phyloP scores from a whole-genome alignment of 352 stramenopile genomes.

The Globisporangium rhizosaccharum region DNA sequence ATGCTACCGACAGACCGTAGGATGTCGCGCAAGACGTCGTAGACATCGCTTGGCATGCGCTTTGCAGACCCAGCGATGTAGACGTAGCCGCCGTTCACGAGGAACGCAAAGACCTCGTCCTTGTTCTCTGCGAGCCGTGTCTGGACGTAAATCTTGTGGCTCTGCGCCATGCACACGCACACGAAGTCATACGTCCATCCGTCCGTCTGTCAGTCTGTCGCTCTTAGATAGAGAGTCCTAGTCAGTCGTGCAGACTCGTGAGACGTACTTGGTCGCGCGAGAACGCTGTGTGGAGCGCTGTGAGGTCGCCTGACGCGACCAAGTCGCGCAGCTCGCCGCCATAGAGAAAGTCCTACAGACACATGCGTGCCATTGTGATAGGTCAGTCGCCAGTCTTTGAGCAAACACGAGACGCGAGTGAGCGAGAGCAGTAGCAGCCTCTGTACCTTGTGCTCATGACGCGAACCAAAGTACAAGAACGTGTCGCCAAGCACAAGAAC shows the following conservation, averaged over 20 bases:
- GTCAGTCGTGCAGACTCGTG: neutral
- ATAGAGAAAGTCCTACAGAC: constrained; percentile 83
- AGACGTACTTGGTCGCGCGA: constrained; percentile 77
- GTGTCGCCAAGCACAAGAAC: constrained; percentile 19
- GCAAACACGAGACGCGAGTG: neutral
- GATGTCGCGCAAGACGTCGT: constrained; percentile 85
- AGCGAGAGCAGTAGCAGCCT: neutral
- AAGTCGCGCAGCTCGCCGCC: constrained; percentile 62
- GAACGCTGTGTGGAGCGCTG: constrained; percentile 82
- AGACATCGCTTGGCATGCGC: constrained; percentile 89
- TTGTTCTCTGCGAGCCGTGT: constrained; percentile 82
- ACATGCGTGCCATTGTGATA: neutral
- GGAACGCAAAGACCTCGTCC: constrained; percentile 56
- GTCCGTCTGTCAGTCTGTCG: neutral
- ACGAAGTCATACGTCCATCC: neutral
- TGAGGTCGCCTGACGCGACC: constrained; percentile 45
- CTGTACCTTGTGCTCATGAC: constrained; percentile 65
- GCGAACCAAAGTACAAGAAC: constrained; percentile 87
- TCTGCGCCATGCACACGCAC: constrained; percentile 15
- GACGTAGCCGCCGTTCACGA: constrained; percentile 62
- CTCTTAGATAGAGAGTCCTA: neutral
- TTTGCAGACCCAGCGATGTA: constrained; percentile 90
- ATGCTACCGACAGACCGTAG: constrained; percentile 72
- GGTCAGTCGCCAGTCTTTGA: neutral
- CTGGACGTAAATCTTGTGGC: constrained; percentile 91